Evolutionary conservation across 2,329 filamentous ascomycete species (phyloP), one percentile per base, ranked within the genome.

Genomic region (Anthostomella pinea): DNA sequence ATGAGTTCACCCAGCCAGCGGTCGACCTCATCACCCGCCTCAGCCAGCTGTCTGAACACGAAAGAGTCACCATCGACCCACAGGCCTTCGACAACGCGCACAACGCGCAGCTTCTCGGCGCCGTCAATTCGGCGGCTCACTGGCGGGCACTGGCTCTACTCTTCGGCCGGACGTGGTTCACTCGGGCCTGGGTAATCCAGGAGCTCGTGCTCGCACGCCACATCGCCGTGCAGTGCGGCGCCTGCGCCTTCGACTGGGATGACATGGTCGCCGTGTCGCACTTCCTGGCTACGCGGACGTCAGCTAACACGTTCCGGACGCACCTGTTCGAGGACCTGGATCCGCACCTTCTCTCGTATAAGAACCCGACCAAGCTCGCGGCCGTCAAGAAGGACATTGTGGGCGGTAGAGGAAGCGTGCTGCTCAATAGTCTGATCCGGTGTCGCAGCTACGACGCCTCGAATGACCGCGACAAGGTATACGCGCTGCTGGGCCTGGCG

Each of bases 111-210:
- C 8, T 20, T 8, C 9, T 20, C 8, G 29, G 29, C n/a, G 15
- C 8, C 8, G 6, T 27, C 11, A 46, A 45, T 16, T 38, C 35
- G 4, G 17, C 7, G 11, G 20, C 34, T 11, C 33, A 46, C 13
- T 51, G 48, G 48, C 22, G 9, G 10, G 27, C 48, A 6, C 33
- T 51, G 9, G 35, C 36, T 17, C 30, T 30, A 7, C 33, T 51
- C 18, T 51, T 49, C 13, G 48, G 38, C 9, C 39, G 43, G 20
- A 26, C 28, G 3, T 51, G 46, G 45, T 51, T 51, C 16, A 45
- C 38, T 18, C 41, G 48, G 15, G 41, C 43, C 14, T 51, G 48
- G 48, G 48, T 51, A 4, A 43, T 51, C 5, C 48, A 51, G 23
- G 48, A 51, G 24, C 33, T 51, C 13, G 38, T 51, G 7, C 35